phyloP scores from a whole-genome alignment of 345 rosid genomes.

The Pistacia atlantica region DNA sequence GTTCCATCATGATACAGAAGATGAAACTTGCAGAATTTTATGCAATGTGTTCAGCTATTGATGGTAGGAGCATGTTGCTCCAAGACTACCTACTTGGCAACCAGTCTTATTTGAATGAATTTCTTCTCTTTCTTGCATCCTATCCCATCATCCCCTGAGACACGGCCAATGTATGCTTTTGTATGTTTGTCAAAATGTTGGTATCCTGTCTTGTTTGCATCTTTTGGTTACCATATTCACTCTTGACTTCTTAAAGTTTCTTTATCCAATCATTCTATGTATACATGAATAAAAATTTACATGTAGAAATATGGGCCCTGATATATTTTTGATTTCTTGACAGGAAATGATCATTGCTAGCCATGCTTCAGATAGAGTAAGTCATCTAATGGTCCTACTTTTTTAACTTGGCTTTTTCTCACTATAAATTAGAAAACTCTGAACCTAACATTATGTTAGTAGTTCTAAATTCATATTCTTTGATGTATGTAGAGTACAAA shows the following conservation, averaged over 20 bases:
- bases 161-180: background rate
- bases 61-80: background rate
- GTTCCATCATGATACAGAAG: background rate
- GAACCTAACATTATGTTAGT: background rate
- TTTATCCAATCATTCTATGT: background rate
- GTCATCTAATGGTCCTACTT: slow-evolving; percentile 6
- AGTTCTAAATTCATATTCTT: slow-evolving; percentile 5
- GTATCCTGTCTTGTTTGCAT: slow-evolving; percentile 6
- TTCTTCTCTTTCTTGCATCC: background rate
- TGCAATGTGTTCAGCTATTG: background rate
- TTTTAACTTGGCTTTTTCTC: background rate
- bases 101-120: background rate
- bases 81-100: background rate
- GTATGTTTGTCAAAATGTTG: background rate
- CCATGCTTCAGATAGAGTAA: slow-evolving; percentile 45
- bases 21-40: background rate
- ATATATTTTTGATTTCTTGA: slow-evolving; percentile 10
- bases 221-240: background rate
- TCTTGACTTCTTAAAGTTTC: background rate
- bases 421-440: background rate
- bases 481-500: slow-evolving; percentile 35
- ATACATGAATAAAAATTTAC: background rate
- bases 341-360: slow-evolving; percentile 75
- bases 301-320: background rate
- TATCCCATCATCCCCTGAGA: background rate